Percentiles rank a stretch among this genome's conserved stretches.
Conservation (phyloP, 1,284 basidiomycete genomes). For the Fistulina hepatica region DNA sequence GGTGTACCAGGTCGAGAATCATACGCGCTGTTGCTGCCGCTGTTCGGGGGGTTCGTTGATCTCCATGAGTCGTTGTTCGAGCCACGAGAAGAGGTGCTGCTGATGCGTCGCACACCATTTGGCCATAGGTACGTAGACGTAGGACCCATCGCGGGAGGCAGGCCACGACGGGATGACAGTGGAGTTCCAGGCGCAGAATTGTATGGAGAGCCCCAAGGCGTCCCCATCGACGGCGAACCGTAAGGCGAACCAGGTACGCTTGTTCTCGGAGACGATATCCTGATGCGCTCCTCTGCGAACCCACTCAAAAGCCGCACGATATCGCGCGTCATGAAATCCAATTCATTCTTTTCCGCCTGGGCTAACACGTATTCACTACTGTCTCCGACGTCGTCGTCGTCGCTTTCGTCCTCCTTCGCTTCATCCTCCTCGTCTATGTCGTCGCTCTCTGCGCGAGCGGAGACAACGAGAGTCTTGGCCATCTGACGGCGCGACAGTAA, state of each 20-base stretch:
- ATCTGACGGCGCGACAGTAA: constrained; percentile 34
- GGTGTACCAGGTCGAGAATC: no score
- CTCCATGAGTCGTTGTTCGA: no score
- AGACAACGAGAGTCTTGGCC: not conserved
- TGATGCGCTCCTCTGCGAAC: constrained; percentile 50
- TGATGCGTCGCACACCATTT: no score
- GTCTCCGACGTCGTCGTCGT: constrained; percentile 30
- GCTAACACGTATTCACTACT: constrained; percentile 42
- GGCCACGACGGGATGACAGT: no score
- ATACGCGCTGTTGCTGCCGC: no score
- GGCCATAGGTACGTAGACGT: no score
- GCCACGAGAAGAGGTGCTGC: no score
- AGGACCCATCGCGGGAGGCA: no score
- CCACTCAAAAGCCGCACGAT: constrained; percentile 62
- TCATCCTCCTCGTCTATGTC: constrained; percentile 41
- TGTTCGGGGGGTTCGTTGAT: no score
- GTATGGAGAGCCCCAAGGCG: no score
- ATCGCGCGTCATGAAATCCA: constrained; percentile 64
- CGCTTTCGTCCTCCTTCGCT: constrained; percentile 53
- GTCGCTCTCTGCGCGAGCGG: not conserved
- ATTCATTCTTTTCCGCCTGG: constrained; percentile 56
- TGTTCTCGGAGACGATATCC: constrained; percentile 42
- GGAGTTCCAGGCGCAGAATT: no score
- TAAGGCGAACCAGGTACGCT: constrained; percentile 57
- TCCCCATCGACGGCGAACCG: no score